phyloP scores from a whole-genome alignment of 106 monocot genomes.

The Triglochin maritima region DNA sequence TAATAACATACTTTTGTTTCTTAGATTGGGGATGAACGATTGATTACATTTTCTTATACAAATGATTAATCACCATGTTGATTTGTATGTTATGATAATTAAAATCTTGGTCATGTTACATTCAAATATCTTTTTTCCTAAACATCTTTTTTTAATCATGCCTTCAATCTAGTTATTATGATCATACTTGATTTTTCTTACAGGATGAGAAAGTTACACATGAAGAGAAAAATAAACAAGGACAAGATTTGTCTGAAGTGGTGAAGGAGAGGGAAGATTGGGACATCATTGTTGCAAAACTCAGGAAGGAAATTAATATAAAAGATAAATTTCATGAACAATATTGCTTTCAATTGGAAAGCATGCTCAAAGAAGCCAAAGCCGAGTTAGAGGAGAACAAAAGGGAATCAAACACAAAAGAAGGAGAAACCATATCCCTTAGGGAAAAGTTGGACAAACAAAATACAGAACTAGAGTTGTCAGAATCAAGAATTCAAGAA shows the following conservation, averaged over 20 bases:
- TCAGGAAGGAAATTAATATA: slow-evolving; percentile 28
- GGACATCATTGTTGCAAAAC: slow-evolving; percentile 20
- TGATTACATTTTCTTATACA: too few species aligned
- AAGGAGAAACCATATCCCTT: slow-evolving; percentile 2
- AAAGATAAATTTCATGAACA: slow-evolving; percentile 21
- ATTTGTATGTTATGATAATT: too few species aligned
- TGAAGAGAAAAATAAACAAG: slow-evolving; percentile 22
- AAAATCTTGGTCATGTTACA: too few species aligned
- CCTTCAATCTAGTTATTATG: too few species aligned
- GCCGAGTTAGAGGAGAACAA: background rate
- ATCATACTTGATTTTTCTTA: background rate
- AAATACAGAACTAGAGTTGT: slow-evolving; percentile 32
- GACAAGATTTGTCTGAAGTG: slow-evolving; percentile 19
- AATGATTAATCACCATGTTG: too few species aligned
- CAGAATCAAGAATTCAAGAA: slow-evolving; percentile 35
- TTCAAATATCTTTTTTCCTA: too few species aligned
- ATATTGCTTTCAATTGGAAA: slow-evolving; percentile 19
- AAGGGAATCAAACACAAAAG: background rate
- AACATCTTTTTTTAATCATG: too few species aligned
- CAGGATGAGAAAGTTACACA: slow-evolving; percentile 35
- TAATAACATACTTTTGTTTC: too few species aligned
- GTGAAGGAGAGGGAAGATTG: slow-evolving; percentile 32
- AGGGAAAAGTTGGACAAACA: slow-evolving; percentile 26
- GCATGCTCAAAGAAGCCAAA: background rate
- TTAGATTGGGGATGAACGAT: too few species aligned